A percentile compares a stretch with the other conserved stretches of the same genome.
Conservation (phyloP, 2,329 filamentous ascomycete species). For the Fusarium acutatum region DNA sequence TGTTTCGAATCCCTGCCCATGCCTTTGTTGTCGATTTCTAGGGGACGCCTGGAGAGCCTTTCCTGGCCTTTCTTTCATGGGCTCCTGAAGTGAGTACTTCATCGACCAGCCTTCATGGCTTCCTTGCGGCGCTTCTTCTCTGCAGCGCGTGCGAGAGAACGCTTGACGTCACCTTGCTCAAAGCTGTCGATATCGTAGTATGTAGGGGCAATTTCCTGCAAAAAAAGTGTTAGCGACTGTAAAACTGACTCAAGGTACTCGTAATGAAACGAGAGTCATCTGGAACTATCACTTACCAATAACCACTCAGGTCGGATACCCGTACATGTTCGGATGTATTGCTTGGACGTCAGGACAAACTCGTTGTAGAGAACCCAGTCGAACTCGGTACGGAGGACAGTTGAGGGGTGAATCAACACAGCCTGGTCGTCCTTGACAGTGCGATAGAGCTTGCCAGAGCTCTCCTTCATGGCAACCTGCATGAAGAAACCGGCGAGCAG, state of each 20-base stretch:
- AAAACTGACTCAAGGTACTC: not conserved
- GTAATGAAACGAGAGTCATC: not conserved
- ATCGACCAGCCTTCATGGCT: constrained; percentile 61
- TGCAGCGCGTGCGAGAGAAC: constrained; percentile 64
- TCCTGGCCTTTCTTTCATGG: not conserved
- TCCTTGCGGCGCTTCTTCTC: constrained; percentile 70
- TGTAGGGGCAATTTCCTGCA: constrained; percentile 86
- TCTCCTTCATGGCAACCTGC: constrained; percentile 96
- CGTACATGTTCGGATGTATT: constrained; percentile 95
- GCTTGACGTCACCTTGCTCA: constrained; percentile 86
- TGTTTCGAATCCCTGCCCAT: constrained; percentile 8
- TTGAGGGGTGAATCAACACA: constrained; percentile 92
- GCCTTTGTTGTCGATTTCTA: not conserved
- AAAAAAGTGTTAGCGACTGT: constrained; percentile 18
- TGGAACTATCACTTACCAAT: constrained; percentile 65
- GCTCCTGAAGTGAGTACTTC: constrained; percentile 35
- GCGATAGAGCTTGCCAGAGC: constrained; percentile 86
- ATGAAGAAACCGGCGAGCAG: constrained; percentile 98
- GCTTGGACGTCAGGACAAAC: constrained; percentile 97
- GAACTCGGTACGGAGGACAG: constrained; percentile 84
- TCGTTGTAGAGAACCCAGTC: constrained; percentile 99
- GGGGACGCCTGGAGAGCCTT: not conserved
- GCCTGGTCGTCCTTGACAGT: constrained; percentile 97
- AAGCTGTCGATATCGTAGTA: constrained; percentile 92
- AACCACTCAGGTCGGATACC: constrained; percentile 94